A percentile compares a stretch with the other conserved stretches of the same genome.
phyloP scores from a whole-genome alignment of 495 filamentous ascomycete genomes.

The Amphirosellinia nigrospora region DNA sequence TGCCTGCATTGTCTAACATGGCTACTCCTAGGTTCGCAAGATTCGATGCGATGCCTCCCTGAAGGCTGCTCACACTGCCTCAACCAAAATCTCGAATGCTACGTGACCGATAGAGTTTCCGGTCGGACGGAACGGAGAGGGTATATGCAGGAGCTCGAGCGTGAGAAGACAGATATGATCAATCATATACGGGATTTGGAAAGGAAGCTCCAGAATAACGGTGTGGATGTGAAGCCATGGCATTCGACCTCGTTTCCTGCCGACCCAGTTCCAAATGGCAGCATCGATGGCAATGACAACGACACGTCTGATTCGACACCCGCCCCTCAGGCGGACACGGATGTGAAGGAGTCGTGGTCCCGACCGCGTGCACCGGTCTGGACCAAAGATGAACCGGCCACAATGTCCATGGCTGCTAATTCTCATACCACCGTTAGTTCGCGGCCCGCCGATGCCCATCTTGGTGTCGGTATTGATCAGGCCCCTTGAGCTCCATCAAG shows the following conservation, averaged over 20 bases:
- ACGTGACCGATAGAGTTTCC: conserved; percentile 86
- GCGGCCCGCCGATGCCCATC: conserved; percentile 68
- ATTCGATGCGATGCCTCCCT: conserved; percentile 79
- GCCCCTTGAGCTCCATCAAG: conserved; percentile 72
- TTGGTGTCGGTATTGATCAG: conserved; percentile 72
- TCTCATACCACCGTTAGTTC: conserved; percentile 38
- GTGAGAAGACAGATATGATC: conserved; percentile 61
- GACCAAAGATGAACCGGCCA: conserved; percentile 47
- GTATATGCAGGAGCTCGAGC: conserved; percentile 68
- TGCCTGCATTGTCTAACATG: conserved; percentile 29
- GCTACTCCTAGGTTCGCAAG: conserved; percentile 69
- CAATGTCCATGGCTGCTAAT: conserved; percentile 33
- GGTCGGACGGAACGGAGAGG: conserved; percentile 79
- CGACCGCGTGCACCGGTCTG: conserved; percentile 54
- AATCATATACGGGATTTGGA: conserved; percentile 57
- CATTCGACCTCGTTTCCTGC: conserved; percentile 38
- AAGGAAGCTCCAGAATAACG: conserved; percentile 48
- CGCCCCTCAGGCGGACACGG: not conserved
- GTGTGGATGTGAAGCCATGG: conserved; percentile 48
- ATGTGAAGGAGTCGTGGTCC: conserved; percentile 48
- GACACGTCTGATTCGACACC: conserved; percentile 36
- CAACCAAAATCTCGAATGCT: conserved; percentile 72
- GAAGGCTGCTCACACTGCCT: conserved; percentile 79
- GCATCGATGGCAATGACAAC: conserved; percentile 37
- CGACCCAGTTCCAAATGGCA: conserved; percentile 38